These are phyloP conservation scores for Lipomyces yamanashiensis DNA, from an alignment of 805 yeast genomes.

Conservation along the genomic window DNA sequence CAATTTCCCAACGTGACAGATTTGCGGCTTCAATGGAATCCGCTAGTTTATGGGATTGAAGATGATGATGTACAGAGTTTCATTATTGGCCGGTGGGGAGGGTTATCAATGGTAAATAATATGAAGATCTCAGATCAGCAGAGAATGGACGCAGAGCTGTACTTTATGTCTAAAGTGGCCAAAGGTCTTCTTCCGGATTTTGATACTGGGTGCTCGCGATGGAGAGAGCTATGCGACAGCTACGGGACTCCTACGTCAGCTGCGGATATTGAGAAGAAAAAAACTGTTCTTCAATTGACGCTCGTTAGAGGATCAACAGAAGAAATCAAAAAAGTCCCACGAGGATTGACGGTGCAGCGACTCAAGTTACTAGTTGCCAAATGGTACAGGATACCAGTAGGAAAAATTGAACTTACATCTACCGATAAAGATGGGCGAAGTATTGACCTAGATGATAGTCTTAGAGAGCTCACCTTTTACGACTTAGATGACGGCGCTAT, in stretches of 20 bases:
- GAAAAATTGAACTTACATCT: not conserved
- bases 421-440: conserved; percentile 9
- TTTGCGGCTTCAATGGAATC: conserved; percentile 59
- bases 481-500: conserved; percentile 21
- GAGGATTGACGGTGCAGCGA: conserved; percentile 27
- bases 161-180: conserved; percentile 60
- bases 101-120: conserved; percentile 61
- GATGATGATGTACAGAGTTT: conserved; percentile 43
- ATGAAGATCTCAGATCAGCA: conserved; percentile 53
- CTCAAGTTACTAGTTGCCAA: conserved; percentile 16
- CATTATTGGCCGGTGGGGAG: conserved; percentile 54
- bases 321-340: conserved; percentile 10
- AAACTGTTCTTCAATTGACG: not conserved
- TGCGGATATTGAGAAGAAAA: not conserved
- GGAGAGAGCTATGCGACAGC: conserved; percentile 49
- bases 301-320: not conserved
- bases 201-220: conserved; percentile 43
- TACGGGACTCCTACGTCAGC: conserved; percentile 17
- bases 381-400: conserved; percentile 23
- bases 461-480: conserved; percentile 25
- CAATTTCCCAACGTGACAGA: conserved; percentile 52
- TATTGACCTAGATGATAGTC: conserved; percentile 16
- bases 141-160: conserved; percentile 69
- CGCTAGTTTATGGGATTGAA: conserved; percentile 47
- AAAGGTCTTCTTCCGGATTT: conserved; percentile 35